Percentiles rank a stretch among this genome's conserved stretches.
Conservation (phyloP, 495 filamentous ascomycete species). For the Delitschia confertaspora region DNA sequence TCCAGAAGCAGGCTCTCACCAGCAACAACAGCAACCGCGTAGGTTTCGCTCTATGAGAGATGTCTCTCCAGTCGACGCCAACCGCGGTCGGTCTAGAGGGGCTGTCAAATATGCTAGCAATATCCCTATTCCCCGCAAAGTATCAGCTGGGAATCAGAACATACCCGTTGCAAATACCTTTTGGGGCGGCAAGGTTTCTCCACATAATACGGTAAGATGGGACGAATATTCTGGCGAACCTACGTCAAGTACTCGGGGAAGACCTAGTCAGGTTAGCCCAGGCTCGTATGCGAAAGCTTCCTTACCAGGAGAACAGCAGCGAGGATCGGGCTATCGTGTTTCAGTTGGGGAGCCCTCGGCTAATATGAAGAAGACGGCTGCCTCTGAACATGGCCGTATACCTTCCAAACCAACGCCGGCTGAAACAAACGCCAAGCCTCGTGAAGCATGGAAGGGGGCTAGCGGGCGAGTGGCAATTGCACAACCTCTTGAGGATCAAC, state of each 20-base stretch:
- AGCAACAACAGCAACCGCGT: constrained; percentile 12
- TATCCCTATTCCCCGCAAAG: constrained; percentile 26
- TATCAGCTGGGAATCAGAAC: background rate
- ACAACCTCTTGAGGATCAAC: constrained; percentile 29
- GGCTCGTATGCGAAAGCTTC: constrained; percentile 15
- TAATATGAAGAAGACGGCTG: constrained; percentile 5
- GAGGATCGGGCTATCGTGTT: constrained; percentile 20
- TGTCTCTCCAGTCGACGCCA: constrained; percentile 27
- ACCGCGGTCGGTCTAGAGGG: constrained; percentile 2
- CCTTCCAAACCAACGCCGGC: constrained; percentile 11
- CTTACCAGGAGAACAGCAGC: constrained; percentile 2
- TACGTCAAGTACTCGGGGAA: constrained; percentile 35
- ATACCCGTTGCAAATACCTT: constrained; percentile 5
- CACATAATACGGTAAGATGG: constrained; percentile 35
- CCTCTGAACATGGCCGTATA: constrained; percentile 10
- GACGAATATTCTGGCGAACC: constrained; percentile 46
- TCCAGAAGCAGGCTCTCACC: constrained; percentile 14
- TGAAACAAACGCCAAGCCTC: constrained; percentile 29
- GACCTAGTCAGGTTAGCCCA: constrained; percentile 27
- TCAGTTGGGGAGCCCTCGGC: constrained; percentile 27
- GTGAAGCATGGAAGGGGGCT: constrained; percentile 45
- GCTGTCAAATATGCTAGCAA: constrained; percentile 8
- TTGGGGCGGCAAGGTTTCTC: constrained; percentile 22
- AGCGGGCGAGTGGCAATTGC: constrained; percentile 43
- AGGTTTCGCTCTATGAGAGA: constrained; percentile 24